A percentile compares a stretch with the other conserved stretches of the same genome.
Conservation (phyloP, 2,329 filamentous ascomycete genomes). For the Fusarium torulosum region DNA sequence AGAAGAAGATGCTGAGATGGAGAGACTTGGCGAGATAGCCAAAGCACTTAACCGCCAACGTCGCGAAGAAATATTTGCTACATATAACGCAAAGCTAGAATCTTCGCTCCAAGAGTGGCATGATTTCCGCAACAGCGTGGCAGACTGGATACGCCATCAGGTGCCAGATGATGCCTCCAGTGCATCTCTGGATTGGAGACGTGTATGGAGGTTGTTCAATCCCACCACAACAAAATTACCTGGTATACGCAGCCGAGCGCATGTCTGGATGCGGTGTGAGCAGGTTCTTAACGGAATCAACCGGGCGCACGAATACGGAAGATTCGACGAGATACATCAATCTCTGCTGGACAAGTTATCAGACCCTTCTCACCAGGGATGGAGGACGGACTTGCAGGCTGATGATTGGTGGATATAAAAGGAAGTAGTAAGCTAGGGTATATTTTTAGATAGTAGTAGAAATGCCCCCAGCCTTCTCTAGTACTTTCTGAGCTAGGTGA, state of each 20-base stretch:
- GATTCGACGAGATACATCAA: not conserved
- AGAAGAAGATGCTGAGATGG: not conserved
- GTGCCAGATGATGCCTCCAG: fast-evolving
- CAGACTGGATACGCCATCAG: not conserved
- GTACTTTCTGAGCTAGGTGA: not conserved
- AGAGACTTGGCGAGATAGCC: fast-evolving
- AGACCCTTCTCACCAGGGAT: not conserved
- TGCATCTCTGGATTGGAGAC: not conserved
- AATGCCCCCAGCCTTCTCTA: not conserved
- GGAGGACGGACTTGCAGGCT: not conserved
- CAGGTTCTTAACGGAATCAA: not conserved
- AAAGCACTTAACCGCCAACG: not conserved
- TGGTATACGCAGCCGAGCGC: slow-evolving; percentile 1
- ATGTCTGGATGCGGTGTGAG: slow-evolving; percentile 4
- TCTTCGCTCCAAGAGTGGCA: not conserved
- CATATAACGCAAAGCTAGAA: not conserved
- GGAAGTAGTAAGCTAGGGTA: not conserved
- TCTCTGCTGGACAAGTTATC: not conserved
- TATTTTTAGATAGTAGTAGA: not conserved
- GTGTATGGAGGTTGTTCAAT: not conserved
- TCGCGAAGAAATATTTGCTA: not conserved
- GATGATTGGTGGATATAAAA: not conserved
- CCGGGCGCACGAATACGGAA: not conserved
- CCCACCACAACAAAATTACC: not conserved
- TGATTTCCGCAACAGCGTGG: not conserved